Percentiles rank a stretch among this genome's conserved stretches.
Conservation (phyloP, 164 flowering plant genomes). For the Echeveria elegans region DNA sequence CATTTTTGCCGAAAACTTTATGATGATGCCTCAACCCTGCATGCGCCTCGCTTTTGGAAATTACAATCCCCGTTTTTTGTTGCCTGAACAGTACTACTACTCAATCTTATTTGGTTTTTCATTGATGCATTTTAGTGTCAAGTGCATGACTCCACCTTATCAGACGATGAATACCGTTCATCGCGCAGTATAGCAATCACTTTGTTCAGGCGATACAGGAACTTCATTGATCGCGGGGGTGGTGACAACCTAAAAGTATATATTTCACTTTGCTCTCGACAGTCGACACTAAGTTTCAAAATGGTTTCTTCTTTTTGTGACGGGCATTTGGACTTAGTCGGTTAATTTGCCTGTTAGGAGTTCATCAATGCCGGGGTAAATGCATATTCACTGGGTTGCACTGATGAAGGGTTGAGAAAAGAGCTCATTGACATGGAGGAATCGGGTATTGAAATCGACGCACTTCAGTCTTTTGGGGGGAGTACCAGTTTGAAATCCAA, state of each 20-base stretch:
- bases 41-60: too few relatives aligned
- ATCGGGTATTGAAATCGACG: slow-evolving; percentile 67
- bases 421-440: slow-evolving; percentile 60
- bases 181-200: slow-evolving; percentile 90
- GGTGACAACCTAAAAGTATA: slow-evolving; percentile 82
- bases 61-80: neutral
- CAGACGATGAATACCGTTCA: slow-evolving; percentile 87
- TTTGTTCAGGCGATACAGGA: slow-evolving; percentile 72
- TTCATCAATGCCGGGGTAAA: slow-evolving; percentile 91
- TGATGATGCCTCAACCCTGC: too few relatives aligned
- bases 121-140: slow-evolving; percentile 32
- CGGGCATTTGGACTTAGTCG: too few relatives aligned
- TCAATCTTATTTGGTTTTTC: neutral
- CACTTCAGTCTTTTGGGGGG: slow-evolving; percentile 56
- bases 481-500: slow-evolving; percentile 66
- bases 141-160: slow-evolving; percentile 33
- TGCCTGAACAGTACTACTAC: neutral
- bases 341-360: slow-evolving; percentile 40
- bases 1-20: neutral
- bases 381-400: slow-evolving; percentile 93
- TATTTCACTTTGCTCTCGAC: slow-evolving; percentile 9
- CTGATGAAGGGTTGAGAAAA: slow-evolving; percentile 78
- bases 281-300: slow-evolving; percentile 6
- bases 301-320: neutral
- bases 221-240: slow-evolving; percentile 77